Conservation (phyloP, 352 stramenopile genomes). For the Pythium sukuiense region DNA sequence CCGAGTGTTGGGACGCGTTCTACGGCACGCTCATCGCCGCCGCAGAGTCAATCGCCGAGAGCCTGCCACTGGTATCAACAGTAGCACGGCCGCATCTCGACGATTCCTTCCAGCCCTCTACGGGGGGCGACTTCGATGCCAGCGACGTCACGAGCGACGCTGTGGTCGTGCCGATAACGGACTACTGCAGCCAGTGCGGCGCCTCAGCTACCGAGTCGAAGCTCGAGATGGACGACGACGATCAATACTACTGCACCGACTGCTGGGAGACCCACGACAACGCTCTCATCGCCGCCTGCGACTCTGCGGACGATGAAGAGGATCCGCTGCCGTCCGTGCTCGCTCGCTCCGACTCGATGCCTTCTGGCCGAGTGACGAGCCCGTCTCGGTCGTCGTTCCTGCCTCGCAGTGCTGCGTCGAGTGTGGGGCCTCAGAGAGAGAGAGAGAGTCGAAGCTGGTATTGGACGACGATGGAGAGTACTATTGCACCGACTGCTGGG, state of each 20-base stretch:
- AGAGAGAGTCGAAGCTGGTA: neutral
- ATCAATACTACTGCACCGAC: neutral
- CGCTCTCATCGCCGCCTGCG: neutral
- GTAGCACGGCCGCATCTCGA: too few species aligned
- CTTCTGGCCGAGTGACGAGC: neutral
- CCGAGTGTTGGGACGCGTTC: neutral
- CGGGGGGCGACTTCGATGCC: too few species aligned
- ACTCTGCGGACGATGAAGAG: neutral
- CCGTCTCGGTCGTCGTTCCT: neutral
- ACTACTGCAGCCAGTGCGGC: neutral
- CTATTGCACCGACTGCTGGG: neutral
- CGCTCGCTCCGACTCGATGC: neutral
- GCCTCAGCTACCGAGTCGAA: neutral
- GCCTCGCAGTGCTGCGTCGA: neutral
- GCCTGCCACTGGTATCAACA: too few species aligned
- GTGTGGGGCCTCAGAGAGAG: neutral
- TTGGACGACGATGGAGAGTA: neutral
- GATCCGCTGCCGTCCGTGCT: neutral
- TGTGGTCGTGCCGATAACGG: neutral
- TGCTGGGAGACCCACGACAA: neutral
- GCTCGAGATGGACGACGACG: neutral
- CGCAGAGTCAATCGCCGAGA: neutral
- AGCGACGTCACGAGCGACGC: neutral
- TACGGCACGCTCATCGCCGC: neutral
- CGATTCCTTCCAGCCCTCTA: too few species aligned